Conservation (phyloP, 2,329 filamentous ascomycete species). For the Fusarium austroafricanum region DNA sequence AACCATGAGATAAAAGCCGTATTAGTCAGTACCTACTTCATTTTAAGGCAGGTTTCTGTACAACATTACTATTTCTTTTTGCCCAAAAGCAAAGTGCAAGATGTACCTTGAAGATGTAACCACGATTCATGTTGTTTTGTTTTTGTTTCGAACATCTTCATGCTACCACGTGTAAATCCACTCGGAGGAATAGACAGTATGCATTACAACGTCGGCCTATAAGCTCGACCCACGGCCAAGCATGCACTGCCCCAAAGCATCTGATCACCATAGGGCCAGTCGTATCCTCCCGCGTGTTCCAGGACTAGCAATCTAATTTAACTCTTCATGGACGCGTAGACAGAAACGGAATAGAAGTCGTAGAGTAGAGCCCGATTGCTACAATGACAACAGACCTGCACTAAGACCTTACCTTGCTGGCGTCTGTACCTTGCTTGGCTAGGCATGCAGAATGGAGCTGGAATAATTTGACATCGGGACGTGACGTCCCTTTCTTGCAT, state of each 20-base stretch:
- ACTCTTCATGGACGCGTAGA: slow-evolving; percentile 3
- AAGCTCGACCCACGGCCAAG: slow-evolving; percentile 26
- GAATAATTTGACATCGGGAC: slow-evolving; percentile 14
- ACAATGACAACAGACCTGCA: slow-evolving; percentile 9
- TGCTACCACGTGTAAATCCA: background rate
- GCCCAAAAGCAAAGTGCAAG: background rate
- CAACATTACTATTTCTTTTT: slow-evolving; percentile 1
- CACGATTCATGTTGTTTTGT: background rate
- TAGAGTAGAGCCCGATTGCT: background rate
- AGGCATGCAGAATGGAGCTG: slow-evolving; percentile 10
- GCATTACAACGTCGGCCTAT: slow-evolving; percentile 1
- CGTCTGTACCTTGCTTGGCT: background rate
- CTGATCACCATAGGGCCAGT: slow-evolving; percentile 13
- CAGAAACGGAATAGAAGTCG: background rate
- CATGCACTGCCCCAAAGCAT: slow-evolving; percentile 29
- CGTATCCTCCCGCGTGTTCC: slow-evolving; percentile 10
- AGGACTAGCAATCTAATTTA: background rate
- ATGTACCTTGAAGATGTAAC: background rate
- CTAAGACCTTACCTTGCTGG: background rate
- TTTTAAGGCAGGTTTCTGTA: background rate
- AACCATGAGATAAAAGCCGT: background rate
- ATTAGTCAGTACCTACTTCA: too few relatives aligned
- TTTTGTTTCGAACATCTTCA: background rate
- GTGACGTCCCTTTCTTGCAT: slow-evolving; percentile 27
- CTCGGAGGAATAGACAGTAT: background rate